Evolutionary conservation across 441 rosid genomes (phyloP), one percentile per base, ranked within the genome.

Genomic region (Euphorbia neoarborescens): DNA sequence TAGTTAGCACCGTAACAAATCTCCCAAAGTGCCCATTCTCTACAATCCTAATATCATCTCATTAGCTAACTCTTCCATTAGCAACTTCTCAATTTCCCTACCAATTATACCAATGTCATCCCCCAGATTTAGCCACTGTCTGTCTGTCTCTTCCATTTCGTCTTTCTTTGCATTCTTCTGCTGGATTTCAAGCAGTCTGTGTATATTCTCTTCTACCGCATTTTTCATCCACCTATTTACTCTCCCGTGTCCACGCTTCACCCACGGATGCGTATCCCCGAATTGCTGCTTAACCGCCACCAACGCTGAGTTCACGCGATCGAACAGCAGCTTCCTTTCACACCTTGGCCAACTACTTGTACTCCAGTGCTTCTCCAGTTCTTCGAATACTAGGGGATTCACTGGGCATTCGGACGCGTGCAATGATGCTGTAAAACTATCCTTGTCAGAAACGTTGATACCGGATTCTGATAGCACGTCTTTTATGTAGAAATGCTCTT

Each of bases 271-370:
- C 40, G 83, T 86, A 70, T 82, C 82, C 4, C 71, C 73, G 20
- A 69, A 74, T 75, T 82, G 86, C 77, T 73, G 82, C 72, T 82
- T 69, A 4, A 90, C 81, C 68, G 69, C 85, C 57, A 74, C 62
- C 19, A 92, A 85, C 62, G 87, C 86, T 8, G 73, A 77, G 74
- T 87, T 92, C 66, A 92, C 78, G 1, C 80, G 83, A 69, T 95
- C 92, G 13, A 91, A 95, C 5, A 90, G 80, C 48, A 92, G 83
- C 73, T 77, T 86, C 71, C 99, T 84, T 57, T 90, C 97, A 13
- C 86, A 59, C 79, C 84, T 86, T 11, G 81, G 74, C 75, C 86
- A 83, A 58, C 82, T 73, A 44, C 71, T 64, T 66, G 66, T 65
- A 58, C 54, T 44, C 4, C 73, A 57, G 76, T 86, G 85, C 71